These are phyloP conservation scores for Tricholoma matsutake DNA, from an alignment of 768 basidiomycete species.

Conservation along the genomic window DNA sequence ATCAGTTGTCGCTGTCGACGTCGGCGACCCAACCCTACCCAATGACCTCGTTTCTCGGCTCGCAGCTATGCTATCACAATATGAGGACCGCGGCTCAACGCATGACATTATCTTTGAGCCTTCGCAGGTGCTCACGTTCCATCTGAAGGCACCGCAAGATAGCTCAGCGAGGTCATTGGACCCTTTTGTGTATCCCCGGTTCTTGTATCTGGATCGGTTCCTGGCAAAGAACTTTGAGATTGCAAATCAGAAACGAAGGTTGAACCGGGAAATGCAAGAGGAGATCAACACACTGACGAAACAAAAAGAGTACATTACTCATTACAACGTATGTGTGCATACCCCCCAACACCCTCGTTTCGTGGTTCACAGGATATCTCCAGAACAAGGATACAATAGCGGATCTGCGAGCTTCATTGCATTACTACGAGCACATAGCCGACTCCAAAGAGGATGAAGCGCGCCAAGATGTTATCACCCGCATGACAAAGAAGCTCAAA, in stretches of 20 bases:
- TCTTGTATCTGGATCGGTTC: conserved; percentile 73
- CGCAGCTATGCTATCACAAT: conserved; percentile 36
- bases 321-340: conserved; percentile 49
- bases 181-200: conserved; percentile 59
- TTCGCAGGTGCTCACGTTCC: conserved; percentile 63
- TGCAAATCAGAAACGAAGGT: conserved; percentile 33
- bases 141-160: conserved; percentile 27
- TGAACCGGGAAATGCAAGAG: conserved; percentile 39
- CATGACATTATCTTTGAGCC: conserved; percentile 62
- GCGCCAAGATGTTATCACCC: conserved; percentile 42
- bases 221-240: conserved; percentile 53
- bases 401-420: conserved; percentile 56
- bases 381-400: conserved; percentile 64
- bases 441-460: conserved; percentile 42
- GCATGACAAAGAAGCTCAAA: conserved; percentile 49
- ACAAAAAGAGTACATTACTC: conserved; percentile 46
- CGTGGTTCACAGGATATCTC: not conserved
- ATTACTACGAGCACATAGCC: conserved; percentile 73
- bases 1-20: conserved; percentile 51
- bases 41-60: conserved; percentile 62
- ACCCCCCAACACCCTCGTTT: not conserved
- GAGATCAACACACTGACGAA: conserved; percentile 46
- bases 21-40: conserved; percentile 36
- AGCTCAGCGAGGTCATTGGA: conserved; percentile 28
- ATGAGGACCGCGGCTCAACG: conserved; percentile 27